These are phyloP conservation scores for Zopfia rhizophila DNA, from an alignment of 2,329 filamentous ascomycete genomes.

Conservation along the genomic window DNA sequence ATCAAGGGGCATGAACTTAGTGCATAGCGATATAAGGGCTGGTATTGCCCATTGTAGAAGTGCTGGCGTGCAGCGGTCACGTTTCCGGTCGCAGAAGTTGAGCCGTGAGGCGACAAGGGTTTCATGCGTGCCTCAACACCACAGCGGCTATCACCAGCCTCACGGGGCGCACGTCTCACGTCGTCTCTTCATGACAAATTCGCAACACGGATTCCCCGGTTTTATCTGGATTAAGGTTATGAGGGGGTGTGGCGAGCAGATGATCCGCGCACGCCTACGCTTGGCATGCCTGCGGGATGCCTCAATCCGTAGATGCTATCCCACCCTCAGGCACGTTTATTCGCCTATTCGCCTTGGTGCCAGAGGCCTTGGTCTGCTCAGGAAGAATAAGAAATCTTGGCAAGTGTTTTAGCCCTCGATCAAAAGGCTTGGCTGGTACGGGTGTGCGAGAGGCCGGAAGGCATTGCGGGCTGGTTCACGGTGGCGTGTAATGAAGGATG, in stretches of 20 bases:
- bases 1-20: slow-evolving; percentile 20
- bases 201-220: slow-evolving; percentile 2
- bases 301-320: slow-evolving; percentile 26
- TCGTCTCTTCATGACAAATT: slow-evolving; percentile 25
- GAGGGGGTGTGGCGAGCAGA: slow-evolving; percentile 8
- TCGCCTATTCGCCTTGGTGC: slow-evolving; percentile 28
- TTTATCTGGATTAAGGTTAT: slow-evolving; percentile 2
- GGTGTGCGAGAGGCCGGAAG: slow-evolving; percentile 32
- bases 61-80: no score
- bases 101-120: no score
- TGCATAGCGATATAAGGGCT: slow-evolving; percentile 22
- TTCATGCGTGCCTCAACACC: background rate
- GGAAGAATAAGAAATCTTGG: slow-evolving; percentile 46
- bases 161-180: slow-evolving; percentile 25
- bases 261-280: slow-evolving; percentile 17
- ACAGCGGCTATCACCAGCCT: background rate
- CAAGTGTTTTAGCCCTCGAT: slow-evolving; percentile 33
- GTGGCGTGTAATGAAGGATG: slow-evolving; percentile 14
- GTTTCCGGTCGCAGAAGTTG: no score
- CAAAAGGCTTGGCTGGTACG: slow-evolving; percentile 36
- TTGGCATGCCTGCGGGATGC: slow-evolving; percentile 32
- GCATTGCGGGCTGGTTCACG: slow-evolving; percentile 18
- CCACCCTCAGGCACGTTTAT: slow-evolving; percentile 27
- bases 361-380: no score
- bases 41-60: slow-evolving; percentile 12